These are phyloP conservation scores for Comarum palustre DNA, from an alignment of 306 rosid species.

Conservation along the genomic window DNA sequence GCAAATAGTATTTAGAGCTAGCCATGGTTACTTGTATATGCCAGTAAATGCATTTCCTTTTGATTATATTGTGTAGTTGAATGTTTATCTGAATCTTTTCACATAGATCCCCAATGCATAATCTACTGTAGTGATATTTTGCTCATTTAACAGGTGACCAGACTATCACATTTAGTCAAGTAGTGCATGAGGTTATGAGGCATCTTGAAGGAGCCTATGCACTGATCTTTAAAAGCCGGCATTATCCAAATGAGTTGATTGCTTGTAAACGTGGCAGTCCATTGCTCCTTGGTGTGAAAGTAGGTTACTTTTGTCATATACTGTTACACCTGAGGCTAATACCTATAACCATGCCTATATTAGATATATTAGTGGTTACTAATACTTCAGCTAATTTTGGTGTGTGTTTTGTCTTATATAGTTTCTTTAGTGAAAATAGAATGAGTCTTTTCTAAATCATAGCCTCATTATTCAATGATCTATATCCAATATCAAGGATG, in stretches of 20 bases:
- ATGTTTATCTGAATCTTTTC: constrained; percentile 2
- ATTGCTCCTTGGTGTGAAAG: constrained; percentile 86
- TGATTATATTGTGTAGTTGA: neutral
- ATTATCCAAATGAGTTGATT: constrained; percentile 92
- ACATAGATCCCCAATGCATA: constrained; percentile 7
- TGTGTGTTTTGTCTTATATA: neutral
- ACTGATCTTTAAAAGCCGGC: constrained; percentile 84
- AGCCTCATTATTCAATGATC: neutral
- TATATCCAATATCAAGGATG: neutral
- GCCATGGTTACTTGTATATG: neutral
- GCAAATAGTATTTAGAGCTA: neutral
- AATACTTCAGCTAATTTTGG: constrained; percentile 4
- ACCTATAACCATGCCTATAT: neutral
- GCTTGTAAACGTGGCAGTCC: constrained; percentile 99
- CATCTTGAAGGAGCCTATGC: constrained; percentile 99
- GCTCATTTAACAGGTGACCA: constrained; percentile 60
- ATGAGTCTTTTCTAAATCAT: neutral
- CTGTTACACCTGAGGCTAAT: constrained; percentile 2
- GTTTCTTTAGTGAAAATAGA: neutral
- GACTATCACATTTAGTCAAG: constrained; percentile 82
- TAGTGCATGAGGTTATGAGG: constrained; percentile 97
- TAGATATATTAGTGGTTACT: neutral
- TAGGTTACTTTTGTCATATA: constrained; percentile 36
- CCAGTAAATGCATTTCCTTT: constrained; percentile 12
- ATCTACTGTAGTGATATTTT: constrained; percentile 22